Percentiles rank a stretch among this genome's conserved stretches.
Evolutionary conservation across 1,284 basidiomycete species (phyloP).

Genomic region (Melampsora larici-populina): DNA sequence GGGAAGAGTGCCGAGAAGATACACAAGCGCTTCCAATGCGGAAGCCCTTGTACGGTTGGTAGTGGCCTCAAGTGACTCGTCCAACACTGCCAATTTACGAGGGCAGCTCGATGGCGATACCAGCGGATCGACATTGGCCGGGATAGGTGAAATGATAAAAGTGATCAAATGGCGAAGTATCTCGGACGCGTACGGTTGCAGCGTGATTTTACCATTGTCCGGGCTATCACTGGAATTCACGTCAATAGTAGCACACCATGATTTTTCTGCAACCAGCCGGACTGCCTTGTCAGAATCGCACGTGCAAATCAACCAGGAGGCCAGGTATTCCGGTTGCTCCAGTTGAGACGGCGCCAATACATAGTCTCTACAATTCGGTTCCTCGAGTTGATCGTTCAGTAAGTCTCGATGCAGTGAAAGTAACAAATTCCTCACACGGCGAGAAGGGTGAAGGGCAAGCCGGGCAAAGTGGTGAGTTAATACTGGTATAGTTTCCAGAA

Average conservation of each 20-base stretch:
- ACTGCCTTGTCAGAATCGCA: conserved; percentile 31
- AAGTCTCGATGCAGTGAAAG: conserved; percentile 20
- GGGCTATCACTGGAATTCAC: background rate
- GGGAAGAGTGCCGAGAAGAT: conserved; percentile 24
- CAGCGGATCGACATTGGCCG: background rate
- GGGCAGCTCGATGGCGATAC: conserved; percentile 7
- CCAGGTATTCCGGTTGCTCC: conserved; percentile 36
- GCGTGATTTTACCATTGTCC: conserved; percentile 17
- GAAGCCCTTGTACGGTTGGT: conserved; percentile 30
- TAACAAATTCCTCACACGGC: conserved; percentile 17
- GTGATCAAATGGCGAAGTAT: conserved; percentile 29
- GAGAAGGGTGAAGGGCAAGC: conserved; percentile 34
- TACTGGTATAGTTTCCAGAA: conserved; percentile 34
- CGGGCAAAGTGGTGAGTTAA: conserved; percentile 34
- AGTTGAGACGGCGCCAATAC: conserved; percentile 32
- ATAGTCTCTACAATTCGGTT: conserved; percentile 7
- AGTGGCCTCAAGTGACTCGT: conserved; percentile 28
- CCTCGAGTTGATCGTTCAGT: conserved; percentile 7
- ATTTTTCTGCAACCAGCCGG: conserved; percentile 8
- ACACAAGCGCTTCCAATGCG: conserved; percentile 29
- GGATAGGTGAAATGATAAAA: conserved; percentile 13
- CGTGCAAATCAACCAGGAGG: conserved; percentile 32
- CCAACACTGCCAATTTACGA: conserved; percentile 28
- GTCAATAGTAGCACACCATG: conserved; percentile 26
- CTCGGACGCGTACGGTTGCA: conserved; percentile 21